These are phyloP conservation scores for Dipodascus geniculatus DNA, from an alignment of 805 yeast genomes.

Conservation along the genomic window DNA sequence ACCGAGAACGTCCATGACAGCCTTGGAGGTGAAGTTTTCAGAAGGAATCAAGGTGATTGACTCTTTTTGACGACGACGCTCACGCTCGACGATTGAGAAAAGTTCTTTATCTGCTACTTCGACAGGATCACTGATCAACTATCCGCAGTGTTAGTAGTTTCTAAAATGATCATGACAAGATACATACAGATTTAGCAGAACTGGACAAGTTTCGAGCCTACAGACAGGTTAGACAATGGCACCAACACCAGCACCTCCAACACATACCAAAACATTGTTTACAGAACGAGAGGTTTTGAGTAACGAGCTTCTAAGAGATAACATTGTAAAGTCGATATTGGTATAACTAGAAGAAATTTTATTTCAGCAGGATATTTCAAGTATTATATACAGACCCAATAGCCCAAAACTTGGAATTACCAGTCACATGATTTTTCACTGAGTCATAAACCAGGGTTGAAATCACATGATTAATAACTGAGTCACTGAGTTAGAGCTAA, in stretches of 20 bases:
- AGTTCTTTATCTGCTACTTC: conserved; percentile 64
- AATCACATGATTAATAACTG: not conserved
- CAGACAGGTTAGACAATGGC: not conserved
- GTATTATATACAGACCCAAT: not conserved
- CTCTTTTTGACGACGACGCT: conserved; percentile 77
- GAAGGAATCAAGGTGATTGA: conserved; percentile 90
- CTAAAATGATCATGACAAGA: not conserved
- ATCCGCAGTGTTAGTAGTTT: not conserved
- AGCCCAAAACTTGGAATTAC: not conserved
- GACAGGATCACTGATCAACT: conserved; percentile 12
- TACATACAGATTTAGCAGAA: conserved; percentile 1
- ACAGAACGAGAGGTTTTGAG: not conserved
- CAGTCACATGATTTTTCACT: not conserved
- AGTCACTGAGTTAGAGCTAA: not conserved
- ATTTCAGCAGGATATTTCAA: not conserved
- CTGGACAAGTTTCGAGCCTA: not conserved
- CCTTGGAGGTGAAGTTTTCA: conserved; percentile 90
- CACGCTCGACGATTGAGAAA: conserved; percentile 61
- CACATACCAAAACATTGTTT: not conserved
- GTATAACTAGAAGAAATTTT: not conserved
- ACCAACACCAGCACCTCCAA: not conserved
- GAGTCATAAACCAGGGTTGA: not conserved
- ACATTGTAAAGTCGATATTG: not conserved
- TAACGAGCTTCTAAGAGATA: not conserved
- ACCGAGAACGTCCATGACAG: conserved; percentile 90